Evolutionary conservation across 495 filamentous ascomycete species (phyloP), one percentile per base, ranked within the genome.

Genomic region (Neurospora tetraspora): DNA sequence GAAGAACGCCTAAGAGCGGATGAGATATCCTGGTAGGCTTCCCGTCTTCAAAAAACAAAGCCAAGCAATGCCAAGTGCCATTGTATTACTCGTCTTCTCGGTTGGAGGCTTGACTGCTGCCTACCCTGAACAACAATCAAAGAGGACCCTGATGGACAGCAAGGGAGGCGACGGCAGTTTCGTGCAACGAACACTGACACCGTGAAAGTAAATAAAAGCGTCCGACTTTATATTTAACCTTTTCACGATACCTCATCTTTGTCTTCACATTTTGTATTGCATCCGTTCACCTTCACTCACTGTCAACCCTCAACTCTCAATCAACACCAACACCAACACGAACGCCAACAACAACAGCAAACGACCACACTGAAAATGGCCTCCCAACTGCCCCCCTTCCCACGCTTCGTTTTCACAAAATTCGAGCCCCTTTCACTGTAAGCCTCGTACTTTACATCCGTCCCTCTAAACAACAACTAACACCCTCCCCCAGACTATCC

Each of bases 401-500:
- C 88, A 9, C 83, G 83, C 23, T 76, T 87, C 59, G 79, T 89
- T 69, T 88, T 90, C 74, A 89, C 87, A 0, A 77, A 93, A 72
- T 73, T 92, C 43, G 91, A 94, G 79, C 91, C 91, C 5, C 78
- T 93, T 61, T 89, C 89, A 20, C 83, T 91, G 89, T 91, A 87
- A 81, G 84, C 74, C 37, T 69, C 31, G 34, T 36, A 36, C 34
- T 36, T 36, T 36, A 18, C 65, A 12, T 39, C n/a, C n/a, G n/a
- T n/a, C 38, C 34, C 40, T 71, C 68, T 43, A 11, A 16, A 5
- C 10, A 27, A 5, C 23, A 18, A 45, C 20, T 45, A 16, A 18
- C 39, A 16, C 14, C 14, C 61, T 31, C 12, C 45, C 16, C 5
- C 71, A 89, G 89, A 16, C 75, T 91, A 69, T 85, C 83, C 1